Conservation (phyloP, 1,139 yeast genomes). For the Pneumocystis wakefieldiae region DNA sequence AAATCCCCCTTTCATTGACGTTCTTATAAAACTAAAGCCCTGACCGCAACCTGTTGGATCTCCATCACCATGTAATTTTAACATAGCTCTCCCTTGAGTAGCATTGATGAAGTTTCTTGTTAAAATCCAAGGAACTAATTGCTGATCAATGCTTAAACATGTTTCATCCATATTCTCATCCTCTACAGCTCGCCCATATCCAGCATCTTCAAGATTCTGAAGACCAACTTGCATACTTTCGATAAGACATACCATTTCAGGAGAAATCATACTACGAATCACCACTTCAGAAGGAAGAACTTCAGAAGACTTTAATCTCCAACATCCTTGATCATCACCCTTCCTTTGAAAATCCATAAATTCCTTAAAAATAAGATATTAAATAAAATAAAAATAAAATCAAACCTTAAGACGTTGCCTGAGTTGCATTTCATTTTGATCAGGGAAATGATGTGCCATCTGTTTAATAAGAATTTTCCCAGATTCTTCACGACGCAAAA, state of each 20-base stretch:
- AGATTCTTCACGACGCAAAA: constrained; percentile 59
- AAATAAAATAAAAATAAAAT: constrained; percentile 7
- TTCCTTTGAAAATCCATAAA: constrained; percentile 95
- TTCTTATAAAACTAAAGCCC: constrained; percentile 75
- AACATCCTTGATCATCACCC: constrained; percentile 88
- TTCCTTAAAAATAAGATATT: constrained; percentile 28
- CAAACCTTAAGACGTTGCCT: constrained; percentile 62
- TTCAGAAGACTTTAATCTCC: constrained; percentile 75
- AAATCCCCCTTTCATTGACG: constrained; percentile 93
- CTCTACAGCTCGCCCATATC: constrained; percentile 36
- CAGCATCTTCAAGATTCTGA: constrained; percentile 62
- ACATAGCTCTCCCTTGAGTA: constrained; percentile 92
- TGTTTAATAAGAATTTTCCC: constrained; percentile 75
- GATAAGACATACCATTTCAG: constrained; percentile 76
- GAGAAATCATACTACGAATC: constrained; percentile 71
- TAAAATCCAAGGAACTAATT: constrained; percentile 84
- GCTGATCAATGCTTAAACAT: constrained; percentile 56
- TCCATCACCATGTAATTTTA: constrained; percentile 91
- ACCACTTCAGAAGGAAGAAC: constrained; percentile 64
- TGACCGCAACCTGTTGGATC: constrained; percentile 90
- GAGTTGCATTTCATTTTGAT: constrained; percentile 94
- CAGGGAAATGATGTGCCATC: constrained; percentile 85
- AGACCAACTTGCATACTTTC: constrained; percentile 93
- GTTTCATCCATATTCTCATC: constrained; percentile 28
- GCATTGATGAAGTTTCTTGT: constrained; percentile 83